These are phyloP conservation scores for Phylloporus sp. DNA, from an alignment of 768 basidiomycete species.

Conservation along the genomic window DNA sequence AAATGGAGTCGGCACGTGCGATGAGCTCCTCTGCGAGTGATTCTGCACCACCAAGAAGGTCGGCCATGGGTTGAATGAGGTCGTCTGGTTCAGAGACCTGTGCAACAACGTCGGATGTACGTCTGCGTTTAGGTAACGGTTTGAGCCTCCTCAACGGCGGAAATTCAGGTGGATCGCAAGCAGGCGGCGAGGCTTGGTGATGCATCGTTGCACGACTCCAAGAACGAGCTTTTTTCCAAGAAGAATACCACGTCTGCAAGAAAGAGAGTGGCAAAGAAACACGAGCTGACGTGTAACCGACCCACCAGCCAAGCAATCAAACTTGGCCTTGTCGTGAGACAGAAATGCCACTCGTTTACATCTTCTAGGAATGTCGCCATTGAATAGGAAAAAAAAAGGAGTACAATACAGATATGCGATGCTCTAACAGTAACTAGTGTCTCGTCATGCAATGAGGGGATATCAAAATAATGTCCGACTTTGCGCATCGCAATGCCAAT, in stretches of 20 bases:
- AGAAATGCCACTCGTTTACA: conserved; percentile 12
- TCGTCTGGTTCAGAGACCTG: conserved; percentile 24
- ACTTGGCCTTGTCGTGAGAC: conserved; percentile 17
- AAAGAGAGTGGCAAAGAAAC: conserved; percentile 22
- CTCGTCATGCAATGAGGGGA: conserved; percentile 47
- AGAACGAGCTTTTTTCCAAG: conserved; percentile 11
- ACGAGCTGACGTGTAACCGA: conserved; percentile 29
- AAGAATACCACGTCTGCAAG: conserved; percentile 8
- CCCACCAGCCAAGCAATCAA: background rate
- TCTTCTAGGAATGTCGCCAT: conserved; percentile 12
- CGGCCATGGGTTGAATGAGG: conserved; percentile 29
- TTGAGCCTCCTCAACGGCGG: conserved; percentile 62
- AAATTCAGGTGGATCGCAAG: conserved; percentile 63
- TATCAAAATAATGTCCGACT: conserved; percentile 42
- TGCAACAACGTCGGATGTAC: conserved; percentile 38
- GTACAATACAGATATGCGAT: conserved; percentile 54
- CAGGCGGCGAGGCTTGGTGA: conserved; percentile 46
- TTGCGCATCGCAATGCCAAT: conserved; percentile 44
- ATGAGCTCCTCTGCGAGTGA: conserved; percentile 54
- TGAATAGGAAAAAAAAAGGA: conserved; percentile 29
- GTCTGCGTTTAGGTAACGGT: conserved; percentile 72
- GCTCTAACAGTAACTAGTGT: conserved; percentile 60
- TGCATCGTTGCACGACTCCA: conserved; percentile 38
- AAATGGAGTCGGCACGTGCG: conserved; percentile 51
- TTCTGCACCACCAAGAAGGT: conserved; percentile 38